These are phyloP conservation scores for Climacium dendroides DNA, from an alignment of 225 moss, liverwort and hornwort species.

Conservation along the genomic window DNA sequence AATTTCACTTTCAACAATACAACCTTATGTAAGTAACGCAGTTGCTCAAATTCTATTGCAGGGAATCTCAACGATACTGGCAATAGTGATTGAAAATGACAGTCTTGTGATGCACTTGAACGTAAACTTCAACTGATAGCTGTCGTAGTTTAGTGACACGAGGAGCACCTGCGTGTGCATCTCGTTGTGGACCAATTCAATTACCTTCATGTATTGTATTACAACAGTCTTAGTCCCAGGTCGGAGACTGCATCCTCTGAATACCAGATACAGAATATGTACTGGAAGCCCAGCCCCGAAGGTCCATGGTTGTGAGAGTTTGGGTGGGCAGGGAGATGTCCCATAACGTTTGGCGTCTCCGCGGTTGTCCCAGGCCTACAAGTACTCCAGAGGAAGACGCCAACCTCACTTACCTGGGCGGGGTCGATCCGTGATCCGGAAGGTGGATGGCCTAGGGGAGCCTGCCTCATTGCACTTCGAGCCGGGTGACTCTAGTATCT, in stretches of 20 bases:
- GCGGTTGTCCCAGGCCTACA: background rate
- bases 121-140: background rate
- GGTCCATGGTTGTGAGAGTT: background rate
- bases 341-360: background rate
- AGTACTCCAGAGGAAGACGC: fast-evolving
- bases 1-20: too few relatives aligned
- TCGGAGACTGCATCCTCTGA: background rate
- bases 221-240: background rate
- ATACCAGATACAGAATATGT: background rate
- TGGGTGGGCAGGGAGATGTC: background rate
- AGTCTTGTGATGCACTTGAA: too few relatives aligned
- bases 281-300: background rate
- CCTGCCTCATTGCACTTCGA: background rate
- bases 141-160: background rate
- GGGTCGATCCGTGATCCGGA: background rate
- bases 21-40: background rate
- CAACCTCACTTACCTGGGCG: fast-evolving
- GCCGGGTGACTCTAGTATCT: constrained; percentile 4
- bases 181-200: background rate
- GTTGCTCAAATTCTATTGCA: background rate
- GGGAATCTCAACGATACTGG: too few relatives aligned
- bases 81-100: background rate
- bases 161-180: background rate
- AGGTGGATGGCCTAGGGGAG: background rate
- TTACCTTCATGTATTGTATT: background rate